phyloP scores from a whole-genome alignment of 2,329 filamentous ascomycete genomes.

The Trichoderma sp. region DNA sequence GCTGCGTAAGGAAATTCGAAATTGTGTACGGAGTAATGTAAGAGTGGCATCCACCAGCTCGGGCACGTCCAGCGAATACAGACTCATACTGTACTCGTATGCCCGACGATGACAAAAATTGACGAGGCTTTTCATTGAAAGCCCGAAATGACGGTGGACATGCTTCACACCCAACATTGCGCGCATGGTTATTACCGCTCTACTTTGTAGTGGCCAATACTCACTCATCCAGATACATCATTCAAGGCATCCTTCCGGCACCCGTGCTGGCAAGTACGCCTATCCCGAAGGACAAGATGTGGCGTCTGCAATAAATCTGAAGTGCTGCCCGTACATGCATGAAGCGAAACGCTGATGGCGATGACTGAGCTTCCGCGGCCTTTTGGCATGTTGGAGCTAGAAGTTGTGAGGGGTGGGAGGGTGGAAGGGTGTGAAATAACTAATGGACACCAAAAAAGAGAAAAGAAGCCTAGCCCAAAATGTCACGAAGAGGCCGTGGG shows the following conservation, averaged over 20 bases:
- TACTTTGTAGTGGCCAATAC: too few relatives aligned
- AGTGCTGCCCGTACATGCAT: neutral
- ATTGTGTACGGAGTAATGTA: neutral
- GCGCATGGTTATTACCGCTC: neutral
- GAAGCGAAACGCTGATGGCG: neutral
- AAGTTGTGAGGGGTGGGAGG: neutral
- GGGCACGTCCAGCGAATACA: neutral
- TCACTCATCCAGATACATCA: neutral
- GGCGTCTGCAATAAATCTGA: neutral
- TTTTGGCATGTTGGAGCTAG: neutral
- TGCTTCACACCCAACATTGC: neutral
- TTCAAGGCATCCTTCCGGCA: neutral
- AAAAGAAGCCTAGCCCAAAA: conserved; percentile 16
- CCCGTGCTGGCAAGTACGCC: neutral
- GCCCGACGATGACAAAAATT: neutral
- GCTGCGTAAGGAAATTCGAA: neutral
- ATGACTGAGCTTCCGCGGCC: neutral
- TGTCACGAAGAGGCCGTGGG: neutral
- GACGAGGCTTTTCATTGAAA: neutral
- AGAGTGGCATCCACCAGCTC: neutral
- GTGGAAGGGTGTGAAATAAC: neutral
- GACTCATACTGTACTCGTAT: neutral
- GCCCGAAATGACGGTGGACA: neutral
- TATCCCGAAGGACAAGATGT: neutral
- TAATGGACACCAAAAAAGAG: neutral